Conservation (phyloP, 805 yeast genomes). For the Starmerella apicola region DNA sequence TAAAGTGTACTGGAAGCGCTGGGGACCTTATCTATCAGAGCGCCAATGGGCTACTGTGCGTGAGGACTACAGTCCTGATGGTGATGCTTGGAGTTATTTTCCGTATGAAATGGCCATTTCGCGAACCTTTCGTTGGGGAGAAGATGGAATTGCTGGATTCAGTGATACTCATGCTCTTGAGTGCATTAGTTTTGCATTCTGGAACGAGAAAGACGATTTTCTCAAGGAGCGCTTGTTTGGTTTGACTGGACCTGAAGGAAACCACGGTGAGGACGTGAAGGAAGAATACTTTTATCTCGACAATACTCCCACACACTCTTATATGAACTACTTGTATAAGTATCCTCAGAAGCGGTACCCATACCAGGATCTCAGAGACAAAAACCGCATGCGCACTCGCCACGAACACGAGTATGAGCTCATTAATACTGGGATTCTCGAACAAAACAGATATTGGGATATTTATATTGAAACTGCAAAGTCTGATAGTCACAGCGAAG, state of each 20-base stretch:
- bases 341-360: conserved; percentile 84
- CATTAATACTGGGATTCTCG: conserved; percentile 58
- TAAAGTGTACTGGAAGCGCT: conserved; percentile 57
- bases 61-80: conserved; percentile 75
- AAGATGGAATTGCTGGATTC: conserved; percentile 86
- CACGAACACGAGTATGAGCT: conserved; percentile 67
- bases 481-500: conserved; percentile 67
- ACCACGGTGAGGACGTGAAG: conserved; percentile 93
- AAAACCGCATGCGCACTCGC: conserved; percentile 53
- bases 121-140: conserved; percentile 87
- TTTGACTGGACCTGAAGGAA: conserved; percentile 82
- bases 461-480: conserved; percentile 85
- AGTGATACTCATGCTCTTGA: conserved; percentile 70
- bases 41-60: conserved; percentile 64
- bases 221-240: conserved; percentile 82
- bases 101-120: conserved; percentile 75
- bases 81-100: conserved; percentile 84
- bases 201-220: conserved; percentile 82
- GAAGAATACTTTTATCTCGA: conserved; percentile 56
- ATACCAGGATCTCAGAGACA: conserved; percentile 57
- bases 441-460: conserved; percentile 67
- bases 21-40: conserved; percentile 89
- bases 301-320: conserved; percentile 86
- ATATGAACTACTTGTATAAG: conserved; percentile 82
- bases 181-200: conserved; percentile 68